phyloP scores from a whole-genome alignment of 345 rosid species.

The Clausena lansium region DNA sequence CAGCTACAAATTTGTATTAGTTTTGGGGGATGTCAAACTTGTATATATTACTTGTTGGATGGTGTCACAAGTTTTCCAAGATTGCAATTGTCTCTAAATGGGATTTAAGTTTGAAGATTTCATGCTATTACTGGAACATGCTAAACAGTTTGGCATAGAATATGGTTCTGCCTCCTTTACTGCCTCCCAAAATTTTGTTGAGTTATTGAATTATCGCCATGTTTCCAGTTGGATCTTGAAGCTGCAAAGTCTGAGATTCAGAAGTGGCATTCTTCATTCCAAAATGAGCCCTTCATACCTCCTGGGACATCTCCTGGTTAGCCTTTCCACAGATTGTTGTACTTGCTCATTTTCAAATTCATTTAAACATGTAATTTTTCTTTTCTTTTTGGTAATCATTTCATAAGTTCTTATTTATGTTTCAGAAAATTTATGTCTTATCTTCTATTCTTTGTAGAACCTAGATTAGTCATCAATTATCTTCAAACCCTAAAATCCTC shows the following conservation, averaged over 20 bases:
- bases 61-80: not conserved
- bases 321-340: conserved; percentile 24
- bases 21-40: not conserved
- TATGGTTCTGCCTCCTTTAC: not conserved
- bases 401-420: conserved; percentile 1
- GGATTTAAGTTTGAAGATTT: not conserved
- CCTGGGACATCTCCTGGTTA: conserved; percentile 76
- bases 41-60: not conserved
- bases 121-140: not conserved
- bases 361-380: not conserved
- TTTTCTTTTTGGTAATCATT: conserved; percentile 1
- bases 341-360: not conserved
- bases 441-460: conserved; percentile 52
- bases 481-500: conserved; percentile 82
- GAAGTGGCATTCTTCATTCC: conserved; percentile 87
- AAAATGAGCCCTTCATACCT: conserved; percentile 63
- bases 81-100: not conserved
- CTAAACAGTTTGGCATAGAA: not conserved
- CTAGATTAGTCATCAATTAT: conserved; percentile 61
- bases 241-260: conserved; percentile 72
- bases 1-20: not conserved
- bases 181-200: not conserved
- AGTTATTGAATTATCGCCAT: conserved; percentile 1
- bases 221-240: conserved; percentile 66
- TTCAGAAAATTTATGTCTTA: conserved; percentile 10